Evolutionary conservation across 208 protist species (phyloP), one percentile per base, ranked within the genome.

Genomic region (Crithidia sp.): DNA sequence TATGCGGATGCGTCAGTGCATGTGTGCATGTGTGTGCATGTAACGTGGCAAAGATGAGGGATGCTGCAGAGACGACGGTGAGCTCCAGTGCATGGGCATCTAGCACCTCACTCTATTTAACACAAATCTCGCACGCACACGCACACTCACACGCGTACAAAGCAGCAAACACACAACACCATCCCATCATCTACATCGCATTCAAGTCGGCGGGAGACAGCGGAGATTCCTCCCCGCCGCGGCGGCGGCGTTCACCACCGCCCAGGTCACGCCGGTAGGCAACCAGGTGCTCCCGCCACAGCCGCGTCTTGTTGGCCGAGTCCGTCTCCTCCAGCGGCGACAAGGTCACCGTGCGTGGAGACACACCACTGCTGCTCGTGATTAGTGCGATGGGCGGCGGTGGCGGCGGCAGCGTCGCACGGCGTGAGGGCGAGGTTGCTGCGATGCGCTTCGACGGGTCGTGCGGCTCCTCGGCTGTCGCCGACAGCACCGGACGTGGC

Each of bases 231-330:
- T 17, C 67, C 2, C 6, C 37, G 7, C 28, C 12, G 10, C 65
- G 74, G 7, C 41, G 52, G 3, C 28, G 65, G 8, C 65, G 17
- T 17, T 52, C 60, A 39, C n/a, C 39, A 14, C 9, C 10, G 7
- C 63, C 39, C n/a, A 61, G 9, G 37, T 67, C 60, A 40, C 60
- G 66, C 45, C 67, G 67, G 61, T 79, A 65, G 5, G 52, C 74
- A 2, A 69, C 64, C 12, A 74, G 53, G 36, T 64, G 67, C 49
- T 68, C 59, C 49, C 66, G 66, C 74, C 74, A 79, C 43, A 68
- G 50, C 16, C 74, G 74, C 41, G 66, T 74, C 50, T 73, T 73
- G 49, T 44, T 69, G 14, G 61, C 67, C 5, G 66, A 72, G 55
- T 64, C 66, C 36, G 49, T 53, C 19, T 69, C 39, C 2, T 40